Conservation (phyloP, 2,329 filamentous ascomycete species). For the Xylariales sp. region DNA sequence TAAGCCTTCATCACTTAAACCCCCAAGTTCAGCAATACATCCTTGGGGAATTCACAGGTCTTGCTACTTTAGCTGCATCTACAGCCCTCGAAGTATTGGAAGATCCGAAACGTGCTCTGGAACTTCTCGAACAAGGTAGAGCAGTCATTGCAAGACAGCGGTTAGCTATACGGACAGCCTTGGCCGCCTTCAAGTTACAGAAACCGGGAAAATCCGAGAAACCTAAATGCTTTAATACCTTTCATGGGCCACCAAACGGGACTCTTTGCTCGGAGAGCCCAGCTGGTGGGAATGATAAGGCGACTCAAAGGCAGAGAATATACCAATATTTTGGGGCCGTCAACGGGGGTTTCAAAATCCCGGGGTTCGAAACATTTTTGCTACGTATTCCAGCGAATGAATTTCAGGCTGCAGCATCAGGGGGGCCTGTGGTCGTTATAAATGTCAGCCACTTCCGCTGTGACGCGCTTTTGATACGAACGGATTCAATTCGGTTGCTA, state of each 20-base stretch:
- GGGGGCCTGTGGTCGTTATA: background rate
- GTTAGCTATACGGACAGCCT: slow-evolving; percentile 32
- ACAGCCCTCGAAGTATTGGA: slow-evolving; percentile 29
- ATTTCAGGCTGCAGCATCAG: background rate
- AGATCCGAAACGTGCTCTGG: slow-evolving; percentile 28
- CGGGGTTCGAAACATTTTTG: background rate
- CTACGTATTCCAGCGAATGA: background rate
- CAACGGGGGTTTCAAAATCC: too few species aligned
- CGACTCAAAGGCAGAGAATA: too few species aligned
- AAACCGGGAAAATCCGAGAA: too few species aligned
- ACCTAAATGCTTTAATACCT: background rate
- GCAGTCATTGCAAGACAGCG: slow-evolving; percentile 35
- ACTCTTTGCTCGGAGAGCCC: too few species aligned
- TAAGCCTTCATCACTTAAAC: too few species aligned
- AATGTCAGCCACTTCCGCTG: slow-evolving; percentile 1
- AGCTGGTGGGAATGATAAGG: too few species aligned
- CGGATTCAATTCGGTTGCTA: background rate
- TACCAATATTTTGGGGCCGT: too few species aligned
- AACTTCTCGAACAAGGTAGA: slow-evolving; percentile 39
- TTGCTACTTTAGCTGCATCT: slow-evolving; percentile 33
- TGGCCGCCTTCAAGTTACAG: slow-evolving; percentile 33
- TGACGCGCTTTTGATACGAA: background rate
- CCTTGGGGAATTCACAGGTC: slow-evolving; percentile 26
- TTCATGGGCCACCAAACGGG: background rate
- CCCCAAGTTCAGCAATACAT: slow-evolving; percentile 23